Base-by-base conservation (phyloP, 495 filamentous ascomycete genomes). In the Hypoxylon rickii region DNA sequence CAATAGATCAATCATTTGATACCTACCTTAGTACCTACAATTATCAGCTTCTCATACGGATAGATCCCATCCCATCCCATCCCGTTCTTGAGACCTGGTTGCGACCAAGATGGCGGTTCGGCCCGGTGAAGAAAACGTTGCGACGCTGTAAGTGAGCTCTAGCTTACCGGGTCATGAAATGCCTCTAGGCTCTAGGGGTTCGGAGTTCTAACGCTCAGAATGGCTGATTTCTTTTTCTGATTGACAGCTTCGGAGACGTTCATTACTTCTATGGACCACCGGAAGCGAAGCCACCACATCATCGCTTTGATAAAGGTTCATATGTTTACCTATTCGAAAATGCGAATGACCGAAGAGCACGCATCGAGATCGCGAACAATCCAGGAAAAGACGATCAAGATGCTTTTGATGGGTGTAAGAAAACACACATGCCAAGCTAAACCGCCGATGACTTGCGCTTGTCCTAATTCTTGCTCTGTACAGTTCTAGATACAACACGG, bases 241-340 rank as follows among this genome's bases (percentile, higher is more conserved):
- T 15, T 15, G 12, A 34, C 70, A 96, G 92, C 64, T 95, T 91
- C 67, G 90, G 85, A 15, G 92, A 96, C 68, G 77, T 95, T 37
- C 92, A 96, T 72, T 96, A 93, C 70, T 96, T 86, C 68, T 95
- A 96, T 73, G 79, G 84, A 7, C 77, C 81, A 13, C 89, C 90
- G 2, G 81, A 82, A 1, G 75, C 79, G 17, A 87, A 84, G 43
- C 89, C 89, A 8, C 79, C 80, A 20, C 87, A 92, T 65, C 89
- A 96, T 70, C 85, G 91, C 19, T 96, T 96, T 71, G 89, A 92
- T 66, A 92, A 92, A 65, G 83, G 83, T 41, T 96, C 90, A 11
- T 96, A 96, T 62, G 76, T 96, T 32, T 96, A 96, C 68, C 73
- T 96, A 19, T 92, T 92, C 69, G 85, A 90, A 60, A 87, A 90